Evolutionary conservation across 1,284 basidiomycete species (phyloP), one percentile per base, ranked within the genome.

Genomic region (Bjerkandera adusta): DNA sequence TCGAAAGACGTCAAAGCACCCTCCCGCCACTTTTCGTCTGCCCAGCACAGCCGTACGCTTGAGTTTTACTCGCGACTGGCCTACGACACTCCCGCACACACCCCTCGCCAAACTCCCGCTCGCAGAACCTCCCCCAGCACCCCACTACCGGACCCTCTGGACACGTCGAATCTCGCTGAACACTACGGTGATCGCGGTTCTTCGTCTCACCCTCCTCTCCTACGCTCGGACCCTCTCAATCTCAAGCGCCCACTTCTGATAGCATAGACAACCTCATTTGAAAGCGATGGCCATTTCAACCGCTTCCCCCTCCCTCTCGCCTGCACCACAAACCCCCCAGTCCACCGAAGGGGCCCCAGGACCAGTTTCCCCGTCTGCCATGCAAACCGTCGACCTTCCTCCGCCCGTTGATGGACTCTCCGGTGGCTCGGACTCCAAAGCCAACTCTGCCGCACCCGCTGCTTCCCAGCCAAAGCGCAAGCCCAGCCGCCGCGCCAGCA

Each of bases 401-500:
- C 57, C 62, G 36, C 53, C 63, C 27, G 59, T 59, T 39, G 64
- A 63, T 47, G n/a, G n/a, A n/a, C 47, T 65, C 53, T 55, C 61
- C 56, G 45, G 61, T 47, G 44, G 63, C 48, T 50, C 61, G 52
- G 57, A 58, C 43, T 21, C 48, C 10, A 35, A 26, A 37, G 44
- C 42, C 34, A 40, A 36, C 49, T 34, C 53, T 30, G 37, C 51
- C 36, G 42, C 50, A 30, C 36, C 61, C 57, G 35, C 55, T 37
- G 60, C 58, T 57, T n/a, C n/a, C n/a, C n/a, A n/a, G n/a, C n/a
- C n/a, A n/a, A 89, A 87, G 64, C 81, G 87, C 71, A 92, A 89
- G 67, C 82, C 83, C 62, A 85, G 75, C 67, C 77, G 81, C 56
- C 81, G 92, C 30, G 91, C 92, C 50, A 94, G 93, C 70, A 96